These are phyloP conservation scores for Schizosaccharomyces japonicus DNA, from an alignment of 805 yeast species.

Conservation along the genomic window DNA sequence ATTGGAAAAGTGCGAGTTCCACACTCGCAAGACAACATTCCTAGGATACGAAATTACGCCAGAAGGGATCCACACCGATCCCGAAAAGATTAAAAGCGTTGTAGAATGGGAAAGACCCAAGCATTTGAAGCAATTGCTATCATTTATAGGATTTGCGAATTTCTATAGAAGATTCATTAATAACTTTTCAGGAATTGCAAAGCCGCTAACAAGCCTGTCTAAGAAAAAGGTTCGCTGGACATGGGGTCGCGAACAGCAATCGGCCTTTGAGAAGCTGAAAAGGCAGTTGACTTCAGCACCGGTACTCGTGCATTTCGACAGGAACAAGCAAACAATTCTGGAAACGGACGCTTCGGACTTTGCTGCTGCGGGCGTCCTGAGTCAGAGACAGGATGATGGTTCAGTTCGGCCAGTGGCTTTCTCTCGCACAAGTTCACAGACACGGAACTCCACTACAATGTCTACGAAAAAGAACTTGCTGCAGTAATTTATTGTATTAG, in stretches of 20 bases:
- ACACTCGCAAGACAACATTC: neutral
- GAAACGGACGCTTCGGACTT: constrained; percentile 4
- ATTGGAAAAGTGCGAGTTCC: constrained; percentile 6
- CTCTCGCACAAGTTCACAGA: neutral
- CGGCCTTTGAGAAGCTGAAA: neutral
- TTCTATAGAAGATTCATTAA: neutral
- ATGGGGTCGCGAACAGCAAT: neutral
- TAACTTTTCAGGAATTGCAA: neutral
- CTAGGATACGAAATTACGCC: constrained; percentile 3
- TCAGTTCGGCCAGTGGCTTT: neutral
- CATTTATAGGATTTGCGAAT: constrained; percentile 4
- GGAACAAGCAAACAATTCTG: neutral
- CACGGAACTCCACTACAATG: neutral
- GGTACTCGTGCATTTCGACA: neutral
- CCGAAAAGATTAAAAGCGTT: neutral
- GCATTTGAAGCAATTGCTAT: constrained; percentile 2
- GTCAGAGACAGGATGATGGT: constrained; percentile 3
- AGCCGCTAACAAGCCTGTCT: neutral
- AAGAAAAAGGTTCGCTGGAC: neutral
- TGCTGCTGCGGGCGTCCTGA: neutral
- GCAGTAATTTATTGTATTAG: neutral
- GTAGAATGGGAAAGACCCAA: neutral
- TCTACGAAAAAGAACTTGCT: neutral
- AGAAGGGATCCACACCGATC: neutral
- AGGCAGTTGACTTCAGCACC: neutral